Evolutionary conservation across 176 grass and related monocot species (phyloP).

Genomic region (Saccharum spontaneum): DNA sequence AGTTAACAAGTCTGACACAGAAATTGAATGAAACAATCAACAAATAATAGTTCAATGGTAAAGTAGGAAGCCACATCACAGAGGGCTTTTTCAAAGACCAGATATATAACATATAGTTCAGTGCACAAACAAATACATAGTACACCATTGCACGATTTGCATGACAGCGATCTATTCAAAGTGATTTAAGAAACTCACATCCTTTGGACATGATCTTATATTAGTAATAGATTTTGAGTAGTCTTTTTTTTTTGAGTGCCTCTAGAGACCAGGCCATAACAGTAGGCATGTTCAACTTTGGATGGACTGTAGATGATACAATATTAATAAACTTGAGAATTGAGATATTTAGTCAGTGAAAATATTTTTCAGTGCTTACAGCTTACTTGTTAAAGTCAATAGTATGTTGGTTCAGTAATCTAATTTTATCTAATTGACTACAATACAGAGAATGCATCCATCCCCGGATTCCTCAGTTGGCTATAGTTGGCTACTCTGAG

Average conservation of each 20-base stretch:
- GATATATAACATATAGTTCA: background rate
- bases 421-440: constrained; percentile 23
- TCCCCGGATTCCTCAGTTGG: constrained; percentile 72
- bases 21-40: background rate
- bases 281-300: background rate
- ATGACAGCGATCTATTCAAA: background rate
- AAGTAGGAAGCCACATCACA: constrained; percentile 4
- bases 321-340: constrained; percentile 11
- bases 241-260: background rate
- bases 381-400: background rate
- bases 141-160: background rate
- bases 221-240: background rate
- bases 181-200: background rate
- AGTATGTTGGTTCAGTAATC: background rate
- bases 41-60: constrained; percentile 9
- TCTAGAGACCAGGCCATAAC: background rate
- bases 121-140: background rate
- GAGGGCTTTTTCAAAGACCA: background rate
- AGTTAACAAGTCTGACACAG: background rate
- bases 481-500: constrained; percentile 77
- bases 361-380: background rate
- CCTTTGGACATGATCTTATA: background rate
- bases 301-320: background rate
- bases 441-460: constrained; percentile 71
- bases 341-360: background rate